Evolutionary conservation across 805 yeast genomes (phyloP).

Genomic region (Torulaspora delbrueckii): DNA sequence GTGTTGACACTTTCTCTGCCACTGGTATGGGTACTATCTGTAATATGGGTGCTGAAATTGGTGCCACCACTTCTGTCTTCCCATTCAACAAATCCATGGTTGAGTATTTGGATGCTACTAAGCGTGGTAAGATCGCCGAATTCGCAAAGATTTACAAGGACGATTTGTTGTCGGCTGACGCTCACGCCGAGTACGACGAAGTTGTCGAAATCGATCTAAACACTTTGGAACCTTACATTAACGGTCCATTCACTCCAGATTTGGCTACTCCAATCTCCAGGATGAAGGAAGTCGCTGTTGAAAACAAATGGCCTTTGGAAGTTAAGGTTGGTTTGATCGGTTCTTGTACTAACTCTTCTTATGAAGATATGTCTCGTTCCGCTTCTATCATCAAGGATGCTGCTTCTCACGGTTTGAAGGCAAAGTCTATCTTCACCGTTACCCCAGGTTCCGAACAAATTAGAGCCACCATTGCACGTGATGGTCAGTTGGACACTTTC

Average conservation of each 20-base stretch:
- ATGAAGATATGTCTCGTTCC: slow-evolving; percentile 97
- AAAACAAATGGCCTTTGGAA: slow-evolving; percentile 87
- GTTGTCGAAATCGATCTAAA: slow-evolving; percentile 83
- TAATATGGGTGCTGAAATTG: slow-evolving; percentile 99
- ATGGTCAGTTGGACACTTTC: slow-evolving; percentile 85
- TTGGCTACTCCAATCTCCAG: slow-evolving; percentile 91
- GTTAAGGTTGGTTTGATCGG: slow-evolving; percentile 95
- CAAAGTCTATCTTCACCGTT: slow-evolving; percentile 87
- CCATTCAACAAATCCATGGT: slow-evolving; percentile 90
- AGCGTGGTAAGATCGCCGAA: slow-evolving; percentile 78
- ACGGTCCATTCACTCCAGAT: slow-evolving; percentile 99
- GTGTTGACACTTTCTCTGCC: slow-evolving; percentile 86
- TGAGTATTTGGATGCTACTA: slow-evolving; percentile 81
- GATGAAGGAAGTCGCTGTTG: slow-evolving; percentile 75
- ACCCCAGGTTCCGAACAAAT: slow-evolving; percentile 99
- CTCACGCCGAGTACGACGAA: slow-evolving; percentile 91
- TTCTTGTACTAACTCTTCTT: slow-evolving; percentile 97
- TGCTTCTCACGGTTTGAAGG: slow-evolving; percentile 80
- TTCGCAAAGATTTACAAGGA: slow-evolving; percentile 67
- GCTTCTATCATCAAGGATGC: slow-evolving; percentile 92
- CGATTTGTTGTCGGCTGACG: slow-evolving; percentile 76
- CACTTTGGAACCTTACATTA: slow-evolving; percentile 89
- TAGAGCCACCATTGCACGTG: slow-evolving; percentile 96
- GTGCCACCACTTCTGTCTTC: slow-evolving; percentile 97
- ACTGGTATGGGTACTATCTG: slow-evolving; percentile 99